phyloP scores from a whole-genome alignment of 1,139 yeast species.

The Barnettozyma hawaiiensis region DNA sequence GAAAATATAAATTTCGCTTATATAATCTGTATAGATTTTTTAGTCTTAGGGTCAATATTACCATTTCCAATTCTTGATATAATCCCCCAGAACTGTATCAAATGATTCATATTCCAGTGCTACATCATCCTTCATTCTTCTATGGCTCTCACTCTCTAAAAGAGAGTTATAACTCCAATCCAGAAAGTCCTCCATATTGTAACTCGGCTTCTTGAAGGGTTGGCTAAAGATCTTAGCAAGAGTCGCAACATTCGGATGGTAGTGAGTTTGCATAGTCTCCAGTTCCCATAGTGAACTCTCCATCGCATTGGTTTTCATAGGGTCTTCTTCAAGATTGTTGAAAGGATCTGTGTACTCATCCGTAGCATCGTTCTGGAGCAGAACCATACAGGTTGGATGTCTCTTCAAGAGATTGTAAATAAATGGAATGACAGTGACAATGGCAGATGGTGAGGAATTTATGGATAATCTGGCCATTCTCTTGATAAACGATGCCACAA shows the following conservation, averaged over 20 bases:
- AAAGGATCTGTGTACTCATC: conserved; percentile 59
- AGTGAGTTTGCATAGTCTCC: conserved; percentile 76
- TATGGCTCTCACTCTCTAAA: conserved; percentile 65
- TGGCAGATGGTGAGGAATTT: conserved; percentile 85
- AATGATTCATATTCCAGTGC: conserved; percentile 68
- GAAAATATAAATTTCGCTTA: neutral
- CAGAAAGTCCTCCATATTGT: conserved; percentile 88
- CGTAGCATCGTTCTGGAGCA: conserved; percentile 53
- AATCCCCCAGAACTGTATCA: conserved; percentile 24
- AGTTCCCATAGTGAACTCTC: conserved; percentile 91
- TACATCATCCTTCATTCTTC: conserved; percentile 64
- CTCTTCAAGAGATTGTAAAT: conserved; percentile 81
- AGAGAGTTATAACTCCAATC: conserved; percentile 83
- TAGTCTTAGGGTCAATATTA: conserved; percentile 1
- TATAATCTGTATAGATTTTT: neutral
- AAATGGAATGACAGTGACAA: conserved; percentile 84
- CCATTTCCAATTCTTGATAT: conserved; percentile 24
- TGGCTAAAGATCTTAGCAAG: conserved; percentile 83
- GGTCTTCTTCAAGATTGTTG: conserved; percentile 58
- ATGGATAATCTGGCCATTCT: conserved; percentile 68
- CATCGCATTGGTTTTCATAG: conserved; percentile 72
- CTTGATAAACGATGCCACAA: conserved; percentile 88
- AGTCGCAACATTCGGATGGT: conserved; percentile 93
- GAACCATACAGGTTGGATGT: conserved; percentile 90
- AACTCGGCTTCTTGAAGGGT: conserved; percentile 82